Percentiles rank a stretch among this genome's conserved stretches.
These are phyloP conservation scores for Fusarium bulbicola DNA, from an alignment of 2,329 filamentous ascomycete species.

Conservation along the genomic window DNA sequence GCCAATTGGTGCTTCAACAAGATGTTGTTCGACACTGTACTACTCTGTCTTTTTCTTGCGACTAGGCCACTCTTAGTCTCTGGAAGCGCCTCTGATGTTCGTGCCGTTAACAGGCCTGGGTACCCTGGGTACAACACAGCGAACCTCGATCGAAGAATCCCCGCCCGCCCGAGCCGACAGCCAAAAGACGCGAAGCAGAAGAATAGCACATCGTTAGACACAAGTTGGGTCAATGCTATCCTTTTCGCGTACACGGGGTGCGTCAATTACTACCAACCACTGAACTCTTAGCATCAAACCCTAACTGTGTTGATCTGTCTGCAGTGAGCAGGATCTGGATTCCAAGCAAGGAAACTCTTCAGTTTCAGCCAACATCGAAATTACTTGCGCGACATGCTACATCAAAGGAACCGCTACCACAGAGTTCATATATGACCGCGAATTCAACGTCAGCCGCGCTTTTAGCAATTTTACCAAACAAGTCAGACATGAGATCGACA, in stretches of 20 bases:
- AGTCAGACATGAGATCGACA: background rate
- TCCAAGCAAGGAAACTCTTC: background rate
- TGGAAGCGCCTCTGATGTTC: rapidly evolving
- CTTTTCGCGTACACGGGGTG: background rate
- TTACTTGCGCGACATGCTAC: background rate
- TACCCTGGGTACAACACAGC: background rate
- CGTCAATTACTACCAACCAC: background rate
- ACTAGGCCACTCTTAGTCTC: rapidly evolving
- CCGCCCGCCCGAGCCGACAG: background rate
- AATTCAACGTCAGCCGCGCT: background rate
- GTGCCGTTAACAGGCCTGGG: rapidly evolving
- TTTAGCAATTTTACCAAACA: background rate
- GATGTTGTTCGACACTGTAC: background rate
- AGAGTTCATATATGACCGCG: background rate
- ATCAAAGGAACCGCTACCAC: background rate
- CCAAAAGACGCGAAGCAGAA: background rate
- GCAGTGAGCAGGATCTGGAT: background rate
- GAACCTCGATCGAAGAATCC: background rate
- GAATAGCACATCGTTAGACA: background rate
- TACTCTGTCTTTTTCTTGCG: rapidly evolving
- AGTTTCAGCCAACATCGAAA: background rate
- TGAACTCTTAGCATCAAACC: rapidly evolving
- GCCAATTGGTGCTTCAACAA: background rate
- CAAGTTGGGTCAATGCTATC: background rate
- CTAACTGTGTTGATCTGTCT: background rate